phyloP scores from a whole-genome alignment of 768 basidiomycete genomes.

The Cyathus striatus region DNA sequence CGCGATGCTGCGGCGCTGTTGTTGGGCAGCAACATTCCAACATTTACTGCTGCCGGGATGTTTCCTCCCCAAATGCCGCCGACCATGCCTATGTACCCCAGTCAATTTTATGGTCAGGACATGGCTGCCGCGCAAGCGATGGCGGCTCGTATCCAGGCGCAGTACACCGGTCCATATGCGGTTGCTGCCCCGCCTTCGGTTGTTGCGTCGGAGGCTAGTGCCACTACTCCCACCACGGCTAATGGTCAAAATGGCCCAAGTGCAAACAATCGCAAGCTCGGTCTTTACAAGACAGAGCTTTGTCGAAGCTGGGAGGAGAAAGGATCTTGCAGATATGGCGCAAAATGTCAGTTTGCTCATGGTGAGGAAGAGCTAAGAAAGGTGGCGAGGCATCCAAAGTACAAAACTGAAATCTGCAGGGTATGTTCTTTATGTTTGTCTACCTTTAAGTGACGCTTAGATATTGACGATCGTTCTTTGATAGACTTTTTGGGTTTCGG shows the following conservation, averaged over 20 bases:
- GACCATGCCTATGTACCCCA: conserved; percentile 60
- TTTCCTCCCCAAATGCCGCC: conserved; percentile 38
- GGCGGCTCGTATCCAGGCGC: conserved; percentile 59
- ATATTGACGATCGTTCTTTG: conserved; percentile 10
- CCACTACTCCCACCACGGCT: conserved; percentile 38
- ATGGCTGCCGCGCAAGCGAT: conserved; percentile 50
- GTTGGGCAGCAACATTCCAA: conserved; percentile 50
- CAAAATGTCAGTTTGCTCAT: conserved; percentile 92
- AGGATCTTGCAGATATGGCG: conserved; percentile 77
- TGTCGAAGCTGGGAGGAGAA: conserved; percentile 94
- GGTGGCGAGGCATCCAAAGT: conserved; percentile 89
- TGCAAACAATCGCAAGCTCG: conserved; percentile 87
- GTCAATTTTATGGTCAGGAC: conserved; percentile 67
- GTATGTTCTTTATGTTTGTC: conserved; percentile 38
- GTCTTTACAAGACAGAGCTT: conserved; percentile 86
- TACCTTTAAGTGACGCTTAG: conserved; percentile 3
- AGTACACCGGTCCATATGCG: conserved; percentile 51
- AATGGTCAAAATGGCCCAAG: conserved; percentile 65
- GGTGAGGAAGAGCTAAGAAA: conserved; percentile 84
- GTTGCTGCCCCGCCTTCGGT: conserved; percentile 22
- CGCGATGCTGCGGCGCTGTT: conserved; percentile 69
- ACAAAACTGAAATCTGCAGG: conserved; percentile 93
- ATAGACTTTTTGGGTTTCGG: conserved; percentile 91
- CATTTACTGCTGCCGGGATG: conserved; percentile 58
- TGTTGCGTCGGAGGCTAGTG: conserved; percentile 19